Evolutionary conservation across 371 early-diverging fungal genomes (phyloP), one percentile per base, ranked within the genome.

Genomic region (Mucor plumbeus): DNA sequence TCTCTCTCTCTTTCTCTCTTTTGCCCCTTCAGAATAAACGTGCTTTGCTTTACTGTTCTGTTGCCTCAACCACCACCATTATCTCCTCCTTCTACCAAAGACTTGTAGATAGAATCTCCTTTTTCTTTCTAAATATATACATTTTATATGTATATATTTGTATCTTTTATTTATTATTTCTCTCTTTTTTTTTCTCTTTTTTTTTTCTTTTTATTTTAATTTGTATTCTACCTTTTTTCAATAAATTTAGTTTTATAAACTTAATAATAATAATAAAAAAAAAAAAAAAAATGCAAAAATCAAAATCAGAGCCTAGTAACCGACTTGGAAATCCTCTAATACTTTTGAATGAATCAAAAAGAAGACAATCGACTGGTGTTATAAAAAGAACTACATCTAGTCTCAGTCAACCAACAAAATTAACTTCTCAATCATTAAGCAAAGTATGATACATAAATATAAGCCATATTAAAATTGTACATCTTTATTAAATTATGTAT

Each of bases 251-350:
- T 48, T 61, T 48, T 40, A 38, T 11, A 59, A 26, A 41, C 43
- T 39, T 19, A 34, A 34, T n/a, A n/a, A n/a, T n/a, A n/a, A n/a
- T n/a, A n/a, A n/a, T n/a, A 55, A 40, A 63, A 50, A 60, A 55
- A 43, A 59, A 72, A 69, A 70, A 5, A 11, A 19, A 70, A 64
- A 80, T 82, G 72, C 85, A 70, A 74, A 75, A 71, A 55, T 70
- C 72, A 63, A 74, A 66, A 65, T 79, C 68, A 64, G 75, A 74
- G 55, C 71, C 70, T 60, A 71, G 50, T 47, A 60, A 50, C 35
- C 57, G 67, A 40, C 9, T 61, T 35, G 61, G 65, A 58, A 61
- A 35, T 34, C 61, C 61, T 36, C 44, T 67, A 10, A 59, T 40
- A 31, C 61, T 53, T 40, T 57, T 59, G 61, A 41, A 55, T 40